Evolutionary conservation across 148 eudicot genomes (phyloP).

Genomic region (Mesembryanthemum crystallinum): DNA sequence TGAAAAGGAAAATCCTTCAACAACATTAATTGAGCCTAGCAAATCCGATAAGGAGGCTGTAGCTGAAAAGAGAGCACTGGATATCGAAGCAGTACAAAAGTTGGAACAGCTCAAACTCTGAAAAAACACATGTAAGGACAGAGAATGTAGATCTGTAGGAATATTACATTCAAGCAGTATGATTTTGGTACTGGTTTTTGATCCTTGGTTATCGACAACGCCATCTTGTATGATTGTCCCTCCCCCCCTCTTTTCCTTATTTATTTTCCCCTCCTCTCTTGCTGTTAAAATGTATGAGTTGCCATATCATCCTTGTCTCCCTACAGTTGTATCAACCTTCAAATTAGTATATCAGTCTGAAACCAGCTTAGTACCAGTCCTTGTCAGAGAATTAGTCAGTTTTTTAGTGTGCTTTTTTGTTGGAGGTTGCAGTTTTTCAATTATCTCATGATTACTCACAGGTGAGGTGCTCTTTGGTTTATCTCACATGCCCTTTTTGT

Average conservation of each 20-base stretch:
- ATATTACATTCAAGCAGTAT: conserved; percentile 29
- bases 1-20: conserved; percentile 26
- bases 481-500: background rate
- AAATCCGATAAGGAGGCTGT: conserved; percentile 10
- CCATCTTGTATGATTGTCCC: conserved; percentile 30
- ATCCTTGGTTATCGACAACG: conserved; percentile 16
- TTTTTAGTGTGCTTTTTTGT: background rate
- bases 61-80: conserved; percentile 18
- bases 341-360: conserved; percentile 16
- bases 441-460: conserved; percentile 10
- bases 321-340: conserved; percentile 18
- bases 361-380: conserved; percentile 14
- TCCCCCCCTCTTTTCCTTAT: background rate
- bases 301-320: conserved; percentile 19
- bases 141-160: conserved; percentile 30
- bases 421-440: conserved; percentile 7
- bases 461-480: conserved; percentile 6
- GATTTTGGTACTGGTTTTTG: conserved; percentile 30
- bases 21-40: conserved; percentile 16
- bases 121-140: conserved; percentile 25
- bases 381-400: conserved; percentile 4
- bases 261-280: background rate
- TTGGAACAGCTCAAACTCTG: conserved; percentile 61
- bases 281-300: conserved; percentile 13
- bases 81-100: conserved; percentile 40